phyloP scores from a whole-genome alignment of 2,329 filamentous ascomycete species.

The Cladosporium sp. region DNA sequence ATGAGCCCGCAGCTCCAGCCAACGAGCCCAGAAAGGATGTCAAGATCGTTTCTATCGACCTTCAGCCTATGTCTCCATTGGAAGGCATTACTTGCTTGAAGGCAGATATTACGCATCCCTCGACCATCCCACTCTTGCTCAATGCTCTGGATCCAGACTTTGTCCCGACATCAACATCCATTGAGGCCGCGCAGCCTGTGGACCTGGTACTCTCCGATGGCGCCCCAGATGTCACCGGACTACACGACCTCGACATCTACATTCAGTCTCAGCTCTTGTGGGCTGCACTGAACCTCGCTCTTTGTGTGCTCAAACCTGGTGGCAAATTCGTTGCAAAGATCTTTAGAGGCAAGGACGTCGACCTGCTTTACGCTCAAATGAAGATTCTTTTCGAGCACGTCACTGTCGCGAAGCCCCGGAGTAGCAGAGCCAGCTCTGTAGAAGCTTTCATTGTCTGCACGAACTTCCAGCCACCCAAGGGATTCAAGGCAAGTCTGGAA shows the following conservation, averaged over 20 bases:
- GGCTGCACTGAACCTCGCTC: constrained; percentile 85
- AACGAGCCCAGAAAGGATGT: constrained; percentile 49
- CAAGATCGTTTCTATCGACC: constrained; percentile 91
- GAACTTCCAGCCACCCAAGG: constrained; percentile 75
- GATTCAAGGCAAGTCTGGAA: constrained; percentile 71
- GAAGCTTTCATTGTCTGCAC: constrained; percentile 96
- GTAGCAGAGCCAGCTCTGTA: constrained; percentile 91
- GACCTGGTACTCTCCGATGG: constrained; percentile 95
- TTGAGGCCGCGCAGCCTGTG: constrained; percentile 65
- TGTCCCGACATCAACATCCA: constrained; percentile 32
- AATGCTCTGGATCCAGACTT: constrained; percentile 72
- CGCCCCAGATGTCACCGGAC: constrained; percentile 90
- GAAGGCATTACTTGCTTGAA: constrained; percentile 89
- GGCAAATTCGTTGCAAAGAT: constrained; percentile 99
- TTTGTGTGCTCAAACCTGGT: constrained; percentile 87
- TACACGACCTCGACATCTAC: constrained; percentile 98
- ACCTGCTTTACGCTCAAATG: constrained; percentile 88
- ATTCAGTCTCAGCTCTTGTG: constrained; percentile 95
- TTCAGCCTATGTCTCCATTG: constrained; percentile 92
- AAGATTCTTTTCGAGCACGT: constrained; percentile 87
- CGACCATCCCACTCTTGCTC: constrained; percentile 85
- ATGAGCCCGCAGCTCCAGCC: background rate
- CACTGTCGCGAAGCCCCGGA: constrained; percentile 87
- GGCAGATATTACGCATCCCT: constrained; percentile 95
- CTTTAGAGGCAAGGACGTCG: constrained; percentile 92